A percentile compares a stretch with the other conserved stretches of the same genome.
Conservation (phyloP, 1,139 yeast genomes). For the Chernovozyma aurita region DNA sequence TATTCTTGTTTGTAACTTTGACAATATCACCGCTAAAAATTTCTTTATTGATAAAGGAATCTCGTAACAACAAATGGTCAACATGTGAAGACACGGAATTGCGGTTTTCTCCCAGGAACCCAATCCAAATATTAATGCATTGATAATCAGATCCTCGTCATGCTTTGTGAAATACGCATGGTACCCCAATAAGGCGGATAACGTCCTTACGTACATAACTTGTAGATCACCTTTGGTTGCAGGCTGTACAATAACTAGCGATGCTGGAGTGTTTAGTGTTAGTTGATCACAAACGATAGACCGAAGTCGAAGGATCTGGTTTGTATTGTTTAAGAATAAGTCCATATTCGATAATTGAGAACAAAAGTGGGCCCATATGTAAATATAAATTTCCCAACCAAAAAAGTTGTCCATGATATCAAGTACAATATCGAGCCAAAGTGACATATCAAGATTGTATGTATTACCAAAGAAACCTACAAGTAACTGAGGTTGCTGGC, state of each 20-base stretch:
- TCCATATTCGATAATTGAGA: slow-evolving; percentile 64
- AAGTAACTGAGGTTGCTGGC: too few species aligned
- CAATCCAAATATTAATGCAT: slow-evolving; percentile 59
- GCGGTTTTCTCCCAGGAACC: slow-evolving; percentile 79
- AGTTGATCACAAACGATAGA: slow-evolving; percentile 58
- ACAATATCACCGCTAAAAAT: slow-evolving; percentile 59
- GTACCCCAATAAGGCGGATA: slow-evolving; percentile 68
- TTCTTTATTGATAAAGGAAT: slow-evolving; percentile 71
- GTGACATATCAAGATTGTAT: neutral
- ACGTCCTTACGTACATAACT: slow-evolving; percentile 59
- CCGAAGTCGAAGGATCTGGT: slow-evolving; percentile 44
- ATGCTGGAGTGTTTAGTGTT: slow-evolving; percentile 43
- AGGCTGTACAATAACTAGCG: slow-evolving; percentile 21
- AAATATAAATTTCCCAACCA: slow-evolving; percentile 71
- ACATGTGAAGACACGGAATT: slow-evolving; percentile 70
- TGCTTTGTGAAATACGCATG: slow-evolving; percentile 51
- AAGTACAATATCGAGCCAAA: slow-evolving; percentile 51
- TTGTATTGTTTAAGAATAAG: slow-evolving; percentile 45
- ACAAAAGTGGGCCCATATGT: slow-evolving; percentile 63
- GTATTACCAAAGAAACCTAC: neutral
- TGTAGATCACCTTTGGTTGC: slow-evolving; percentile 59
- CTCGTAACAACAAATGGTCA: slow-evolving; percentile 78
- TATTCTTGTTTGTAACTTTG: slow-evolving; percentile 68
- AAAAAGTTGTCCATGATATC: slow-evolving; percentile 50
- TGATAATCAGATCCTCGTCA: slow-evolving; percentile 69